Evolutionary conservation across 1,139 yeast genomes (phyloP).

Genomic region (Scheffersomyces quercinus): DNA sequence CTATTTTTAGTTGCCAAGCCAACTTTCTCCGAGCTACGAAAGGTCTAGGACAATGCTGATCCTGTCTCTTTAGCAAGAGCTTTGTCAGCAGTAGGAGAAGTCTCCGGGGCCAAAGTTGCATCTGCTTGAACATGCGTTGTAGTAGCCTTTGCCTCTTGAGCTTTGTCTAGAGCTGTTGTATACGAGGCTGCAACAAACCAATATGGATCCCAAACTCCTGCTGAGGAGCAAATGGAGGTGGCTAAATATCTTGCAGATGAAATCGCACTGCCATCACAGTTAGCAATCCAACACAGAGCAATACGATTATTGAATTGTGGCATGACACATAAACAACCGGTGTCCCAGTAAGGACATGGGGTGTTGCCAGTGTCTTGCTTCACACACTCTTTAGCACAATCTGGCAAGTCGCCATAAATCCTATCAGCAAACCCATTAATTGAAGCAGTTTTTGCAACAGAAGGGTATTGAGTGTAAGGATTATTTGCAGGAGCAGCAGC

Average conservation of each 20-base stretch:
- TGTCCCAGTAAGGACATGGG: slow-evolving; percentile 43
- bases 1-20: too few species aligned
- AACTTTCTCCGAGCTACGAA: too few species aligned
- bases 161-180: slow-evolving; percentile 3
- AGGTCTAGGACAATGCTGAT: too few species aligned
- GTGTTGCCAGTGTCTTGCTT: slow-evolving; percentile 24
- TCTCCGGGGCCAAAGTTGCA: not conserved
- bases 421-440: slow-evolving; percentile 58
- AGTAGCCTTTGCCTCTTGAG: slow-evolving; percentile 4
- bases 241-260: slow-evolving; percentile 23
- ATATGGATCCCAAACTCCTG: slow-evolving; percentile 27
- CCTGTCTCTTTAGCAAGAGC: too few species aligned
- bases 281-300: slow-evolving; percentile 30
- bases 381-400: slow-evolving; percentile 44
- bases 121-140: not conserved
- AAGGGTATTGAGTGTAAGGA: slow-evolving; percentile 42
- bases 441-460: slow-evolving; percentile 48
- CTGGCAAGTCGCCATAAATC: slow-evolving; percentile 40
- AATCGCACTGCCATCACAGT: slow-evolving; percentile 28
- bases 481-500: slow-evolving; percentile 7
- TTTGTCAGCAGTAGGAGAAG: too few species aligned
- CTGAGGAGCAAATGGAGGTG: slow-evolving; percentile 25
- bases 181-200: slow-evolving; percentile 21
- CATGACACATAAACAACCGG: slow-evolving; percentile 41
- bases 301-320: slow-evolving; percentile 27